Base-by-base conservation (phyloP, 1,284 basidiomycete genomes). In the Cronartium quercuum region DNA sequence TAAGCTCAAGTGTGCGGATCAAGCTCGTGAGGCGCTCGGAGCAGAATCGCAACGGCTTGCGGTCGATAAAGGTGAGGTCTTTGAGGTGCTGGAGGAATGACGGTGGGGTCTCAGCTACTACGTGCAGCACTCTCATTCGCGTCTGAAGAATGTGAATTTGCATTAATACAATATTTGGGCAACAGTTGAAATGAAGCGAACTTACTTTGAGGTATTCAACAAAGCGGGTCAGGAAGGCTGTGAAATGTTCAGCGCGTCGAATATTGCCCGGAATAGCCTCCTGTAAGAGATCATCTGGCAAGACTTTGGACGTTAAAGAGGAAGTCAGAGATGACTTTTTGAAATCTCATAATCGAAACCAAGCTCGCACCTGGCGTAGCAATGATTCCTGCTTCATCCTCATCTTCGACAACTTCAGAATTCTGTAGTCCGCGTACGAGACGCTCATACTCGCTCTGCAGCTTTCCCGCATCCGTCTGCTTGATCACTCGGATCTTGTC, bases 191-290 rank as follows among this genome's bases (percentile, higher is more conserved):
- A 57, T 34, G 35, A 44, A 24, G 35, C 21, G 40, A 21, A 18
- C 58, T 29, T 35, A 91, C 92, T 86, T 98, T 98, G 77, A 99
- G 87, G 81, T 99, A 99, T 83, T 99, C 96, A 58, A 98, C 93
- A 80, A 99, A 97, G 58, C 96, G 89, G 82, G 95, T 97, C 77
- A 99, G 83, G 84, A 99, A 99, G 0, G 96, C 95, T 21, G 98
- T 92, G 81, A 99, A 99, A 83, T 99, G 96, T 81, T 98, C 96
- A 0, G 96, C 96, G 81, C 98, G 94, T 64, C 96, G 87, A 77
- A 99, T 99, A 81, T 98, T 98, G 24, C 96, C 96, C 18, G 96
- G 96, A 51, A 99, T 87, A 3, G 96, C 96, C 83, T 98, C 96
- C 76, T 90, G 89, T 58, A 99, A 85, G 69, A 99, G 87, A 82